phyloP scores from a whole-genome alignment of 306 rosid genomes.

The Cucumis hystrix region DNA sequence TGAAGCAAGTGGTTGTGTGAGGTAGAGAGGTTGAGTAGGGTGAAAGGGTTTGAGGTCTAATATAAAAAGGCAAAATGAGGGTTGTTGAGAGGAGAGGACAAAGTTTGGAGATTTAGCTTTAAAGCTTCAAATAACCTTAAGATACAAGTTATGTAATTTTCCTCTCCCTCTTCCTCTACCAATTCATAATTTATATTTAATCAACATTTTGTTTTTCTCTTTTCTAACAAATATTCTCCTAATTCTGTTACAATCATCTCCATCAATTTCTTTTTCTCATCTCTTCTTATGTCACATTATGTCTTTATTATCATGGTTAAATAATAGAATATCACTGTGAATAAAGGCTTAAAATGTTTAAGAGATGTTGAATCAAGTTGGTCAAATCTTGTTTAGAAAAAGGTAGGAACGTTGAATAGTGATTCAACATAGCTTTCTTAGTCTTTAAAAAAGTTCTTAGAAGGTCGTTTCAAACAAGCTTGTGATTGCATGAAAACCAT shows the following conservation, averaged over 20 bases:
- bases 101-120: not conserved
- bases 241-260: not conserved
- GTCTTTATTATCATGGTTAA: too few species aligned
- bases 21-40: not conserved
- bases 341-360: not conserved
- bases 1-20: not conserved
- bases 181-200: not conserved
- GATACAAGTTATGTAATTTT: not conserved
- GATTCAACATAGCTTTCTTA: too few species aligned
- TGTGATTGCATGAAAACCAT: not conserved
- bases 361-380: too few species aligned
- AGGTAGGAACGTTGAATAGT: too few species aligned
- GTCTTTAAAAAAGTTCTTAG: too few species aligned
- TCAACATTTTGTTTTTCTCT: not conserved
- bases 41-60: not conserved
- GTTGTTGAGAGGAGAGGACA: not conserved
- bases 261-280: too few species aligned
- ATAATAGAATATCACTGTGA: not conserved
- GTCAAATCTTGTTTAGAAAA: too few species aligned
- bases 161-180: not conserved
- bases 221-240: not conserved
- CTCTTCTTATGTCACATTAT: too few species aligned
- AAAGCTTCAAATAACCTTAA: not conserved
- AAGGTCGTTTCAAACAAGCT: too few species aligned
- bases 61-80: not conserved